Base-by-base conservation (phyloP, 1,284 basidiomycete genomes). In the Malassezia nana region DNA sequence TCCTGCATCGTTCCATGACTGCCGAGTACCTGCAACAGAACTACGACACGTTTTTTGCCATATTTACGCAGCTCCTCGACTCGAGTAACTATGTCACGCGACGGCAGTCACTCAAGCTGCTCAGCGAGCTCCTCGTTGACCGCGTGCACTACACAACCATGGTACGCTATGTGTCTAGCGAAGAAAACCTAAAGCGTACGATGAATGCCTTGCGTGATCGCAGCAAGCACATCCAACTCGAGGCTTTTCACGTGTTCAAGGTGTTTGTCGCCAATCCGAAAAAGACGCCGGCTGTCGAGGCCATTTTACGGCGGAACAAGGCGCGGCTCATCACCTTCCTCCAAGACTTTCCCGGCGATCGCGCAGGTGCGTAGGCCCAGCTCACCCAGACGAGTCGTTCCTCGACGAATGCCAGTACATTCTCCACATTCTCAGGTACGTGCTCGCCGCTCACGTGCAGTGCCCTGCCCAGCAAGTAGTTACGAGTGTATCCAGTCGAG, bases 171-270 rank as follows among this genome's bases (percentile, higher is more conserved):
- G 96, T 98, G 65, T 82, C 86, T 5, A 62, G 62, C 45, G 79
- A 81, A 57, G 85, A 85, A 32, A 99, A 98, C 73, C 80, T 99
- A 58, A 96, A 96, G 82, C 87, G 92, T 82, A 95, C 98, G 89
- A 99, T 99, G 92, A 98, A 98, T 75, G 81, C 98, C 48, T 78
- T 99, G 46, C 81, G 90, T 58, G 90, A 96, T 72, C 90, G 90
- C 79, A 92, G 89, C 79, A 88, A 89, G 79, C 96, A 99, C 75
- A 98, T 99, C 50, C 92, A 99, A 76, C 98, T 96, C 59, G 92
- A 99, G 75, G 92, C 92, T 2, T 99, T 99, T 77, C 94, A 98
- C 68, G 94, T 99, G 29, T 99, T 99, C 82, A 99, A 98, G 82
- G 92, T 91, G 5, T 99, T 99, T 69, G 92, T 98, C 31, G 92